These are phyloP conservation scores for Trichosporon inkin DNA, from an alignment of 1,284 basidiomycete genomes.

Conservation along the genomic window DNA sequence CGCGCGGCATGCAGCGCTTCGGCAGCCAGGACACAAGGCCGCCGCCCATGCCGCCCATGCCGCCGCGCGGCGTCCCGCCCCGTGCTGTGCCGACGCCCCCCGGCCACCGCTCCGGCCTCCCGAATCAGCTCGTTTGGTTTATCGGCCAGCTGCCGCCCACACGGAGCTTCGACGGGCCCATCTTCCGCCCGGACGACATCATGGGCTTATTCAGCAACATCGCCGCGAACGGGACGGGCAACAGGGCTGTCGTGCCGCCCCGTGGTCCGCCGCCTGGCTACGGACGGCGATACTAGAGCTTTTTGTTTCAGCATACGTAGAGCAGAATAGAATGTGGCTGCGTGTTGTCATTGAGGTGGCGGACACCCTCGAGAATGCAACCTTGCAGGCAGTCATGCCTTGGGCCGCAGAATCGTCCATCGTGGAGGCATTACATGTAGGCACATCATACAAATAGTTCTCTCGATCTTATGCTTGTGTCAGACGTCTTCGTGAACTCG, in stretches of 20 bases:
- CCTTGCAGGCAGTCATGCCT: too few species aligned
- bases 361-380: not conserved
- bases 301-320: not conserved
- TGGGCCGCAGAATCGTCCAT: not conserved
- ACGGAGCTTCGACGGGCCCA: conserved; percentile 73
- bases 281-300: not conserved
- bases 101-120: conserved; percentile 54
- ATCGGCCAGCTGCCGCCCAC: conserved; percentile 69
- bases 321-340: not conserved
- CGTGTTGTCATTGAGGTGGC: not conserved
- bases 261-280: not conserved
- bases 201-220: conserved; percentile 59
- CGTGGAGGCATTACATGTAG: conserved; percentile 5
- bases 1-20: not conserved
- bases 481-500: not conserved
- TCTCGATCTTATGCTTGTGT: not conserved
- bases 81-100: conserved; percentile 1
- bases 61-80: conserved; percentile 11
- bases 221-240: conserved; percentile 13
- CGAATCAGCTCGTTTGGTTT: conserved; percentile 73
- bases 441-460: conserved; percentile 8
- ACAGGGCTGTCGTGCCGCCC: not conserved
- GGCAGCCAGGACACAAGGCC: not conserved
- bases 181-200: conserved; percentile 79
- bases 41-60: conserved; percentile 19